These are phyloP conservation scores for Jacaranda copaia DNA, from an alignment of 257 asterid genomes.

Conservation along the genomic window DNA sequence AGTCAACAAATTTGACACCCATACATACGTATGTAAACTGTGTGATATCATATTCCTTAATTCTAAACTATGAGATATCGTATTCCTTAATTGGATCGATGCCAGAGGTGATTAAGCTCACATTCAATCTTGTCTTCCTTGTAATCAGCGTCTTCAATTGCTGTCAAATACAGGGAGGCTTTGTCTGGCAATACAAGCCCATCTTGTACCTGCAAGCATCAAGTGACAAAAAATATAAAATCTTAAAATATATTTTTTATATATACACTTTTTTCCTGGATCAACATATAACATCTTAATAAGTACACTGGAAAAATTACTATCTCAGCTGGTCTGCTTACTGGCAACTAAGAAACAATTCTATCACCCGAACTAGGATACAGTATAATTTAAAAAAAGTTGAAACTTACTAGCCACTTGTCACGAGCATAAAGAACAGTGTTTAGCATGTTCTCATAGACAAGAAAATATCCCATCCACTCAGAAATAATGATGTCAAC, in stretches of 20 bases:
- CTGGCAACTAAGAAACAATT: slow-evolving; percentile 12
- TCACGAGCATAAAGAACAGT: slow-evolving; percentile 80
- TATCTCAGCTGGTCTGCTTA: not conserved
- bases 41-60: slow-evolving; percentile 24
- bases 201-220: slow-evolving; percentile 58
- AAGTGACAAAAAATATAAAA: not conserved
- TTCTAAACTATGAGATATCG: not conserved
- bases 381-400: not conserved
- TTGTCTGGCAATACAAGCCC: slow-evolving; percentile 91
- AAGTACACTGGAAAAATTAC: not conserved
- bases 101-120: slow-evolving; percentile 47
- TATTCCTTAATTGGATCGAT: slow-evolving; percentile 30
- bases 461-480: slow-evolving; percentile 94
- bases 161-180: slow-evolving; percentile 88
- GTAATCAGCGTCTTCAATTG: slow-evolving; percentile 98
- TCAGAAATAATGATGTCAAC: slow-evolving; percentile 95
- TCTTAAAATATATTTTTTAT: not conserved
- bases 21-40: not conserved
- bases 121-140: slow-evolving; percentile 97
- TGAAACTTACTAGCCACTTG: slow-evolving; percentile 74
- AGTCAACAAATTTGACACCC: slow-evolving; percentile 11
- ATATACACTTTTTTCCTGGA: too few species aligned
- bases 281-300: not conserved
- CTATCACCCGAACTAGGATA: not conserved
- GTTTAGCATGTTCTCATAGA: slow-evolving; percentile 81